Evolutionary conservation across 2,329 filamentous ascomycete species (phyloP).

Genomic region (Colletotrichum costaricense): DNA sequence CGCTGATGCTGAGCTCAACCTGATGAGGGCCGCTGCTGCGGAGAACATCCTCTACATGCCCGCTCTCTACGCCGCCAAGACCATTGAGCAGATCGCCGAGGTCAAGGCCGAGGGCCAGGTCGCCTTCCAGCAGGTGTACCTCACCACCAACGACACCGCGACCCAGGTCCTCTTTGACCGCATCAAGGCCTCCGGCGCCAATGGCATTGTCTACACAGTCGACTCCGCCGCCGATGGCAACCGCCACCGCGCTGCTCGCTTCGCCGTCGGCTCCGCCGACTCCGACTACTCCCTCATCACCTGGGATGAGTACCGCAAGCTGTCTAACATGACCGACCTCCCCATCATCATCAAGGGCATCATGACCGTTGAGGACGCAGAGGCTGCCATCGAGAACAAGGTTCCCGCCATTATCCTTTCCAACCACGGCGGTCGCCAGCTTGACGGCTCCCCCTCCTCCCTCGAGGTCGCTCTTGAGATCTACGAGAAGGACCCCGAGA

Average conservation of each 20-base stretch:
- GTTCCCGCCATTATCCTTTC: conserved; percentile 51
- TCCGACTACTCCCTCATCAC: conserved; percentile 33
- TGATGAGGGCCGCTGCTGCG: conserved; percentile 60
- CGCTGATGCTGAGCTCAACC: conserved; percentile 58
- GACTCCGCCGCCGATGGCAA: conserved; percentile 53
- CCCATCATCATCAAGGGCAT: conserved; percentile 56
- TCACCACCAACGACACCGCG: conserved; percentile 46
- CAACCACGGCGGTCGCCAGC: conserved; percentile 56
- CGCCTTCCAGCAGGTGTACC: conserved; percentile 51
- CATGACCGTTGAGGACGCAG: conserved; percentile 48
- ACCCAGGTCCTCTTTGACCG: conserved; percentile 45
- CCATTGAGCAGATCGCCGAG: conserved; percentile 51
- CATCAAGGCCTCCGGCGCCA: conserved; percentile 47
- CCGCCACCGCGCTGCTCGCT: conserved; percentile 54
- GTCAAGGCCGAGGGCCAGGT: conserved; percentile 50
- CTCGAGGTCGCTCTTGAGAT: conserved; percentile 54
- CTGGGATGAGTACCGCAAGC: conserved; percentile 51
- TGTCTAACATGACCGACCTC: conserved; percentile 49
- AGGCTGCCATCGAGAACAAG: conserved; percentile 46
- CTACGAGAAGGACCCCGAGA: conserved; percentile 48
- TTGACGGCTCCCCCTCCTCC: conserved; percentile 51
- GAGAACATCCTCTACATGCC: conserved; percentile 63
- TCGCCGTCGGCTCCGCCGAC: conserved; percentile 49
- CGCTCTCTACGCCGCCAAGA: conserved; percentile 46
- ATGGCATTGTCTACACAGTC: conserved; percentile 52